These are phyloP conservation scores for Sparassis latifolia DNA, from an alignment of 1,284 basidiomycete species.

Conservation along the genomic window DNA sequence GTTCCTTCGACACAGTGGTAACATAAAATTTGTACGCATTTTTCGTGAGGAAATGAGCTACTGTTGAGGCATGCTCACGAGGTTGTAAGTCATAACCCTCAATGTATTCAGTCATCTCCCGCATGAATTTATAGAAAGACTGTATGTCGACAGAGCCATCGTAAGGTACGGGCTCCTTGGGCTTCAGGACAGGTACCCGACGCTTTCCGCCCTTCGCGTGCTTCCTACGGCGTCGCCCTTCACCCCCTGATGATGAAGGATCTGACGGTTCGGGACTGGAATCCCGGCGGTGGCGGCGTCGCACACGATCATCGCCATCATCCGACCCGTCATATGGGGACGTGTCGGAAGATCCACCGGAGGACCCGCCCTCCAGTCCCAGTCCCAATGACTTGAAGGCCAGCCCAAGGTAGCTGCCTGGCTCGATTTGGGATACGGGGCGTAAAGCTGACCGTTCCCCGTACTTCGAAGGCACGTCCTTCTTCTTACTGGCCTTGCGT, in stretches of 20 bases:
- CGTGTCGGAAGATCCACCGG: no score
- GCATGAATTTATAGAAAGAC: slow-evolving; percentile 4
- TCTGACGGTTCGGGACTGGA: no score
- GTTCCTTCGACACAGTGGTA: neutral
- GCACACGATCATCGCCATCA: neutral
- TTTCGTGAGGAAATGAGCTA: neutral
- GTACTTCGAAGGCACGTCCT: no score
- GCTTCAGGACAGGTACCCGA: slow-evolving; percentile 9
- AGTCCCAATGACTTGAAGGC: neutral
- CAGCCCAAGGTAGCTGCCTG: slow-evolving; percentile 8
- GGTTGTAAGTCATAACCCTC: slow-evolving; percentile 2
- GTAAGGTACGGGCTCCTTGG: slow-evolving; percentile 4
- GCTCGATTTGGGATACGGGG: slow-evolving; percentile 8
- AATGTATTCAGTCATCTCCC: slow-evolving; percentile 5
- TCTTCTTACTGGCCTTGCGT: no score
- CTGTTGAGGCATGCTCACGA: neutral
- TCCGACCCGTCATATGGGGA: neutral
- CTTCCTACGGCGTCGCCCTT: no score
- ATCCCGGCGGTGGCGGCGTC: no score
- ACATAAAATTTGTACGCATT: neutral
- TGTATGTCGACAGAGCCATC: slow-evolving; percentile 2
- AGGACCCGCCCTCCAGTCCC: neutral
- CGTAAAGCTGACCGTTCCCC: slow-evolving; percentile 1
- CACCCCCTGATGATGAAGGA: no score
- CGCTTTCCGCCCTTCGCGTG: no score